Percentiles rank a stretch among this genome's conserved stretches.
Conservation (phyloP, 495 filamentous ascomycete species). For the Immersiella caudata region DNA sequence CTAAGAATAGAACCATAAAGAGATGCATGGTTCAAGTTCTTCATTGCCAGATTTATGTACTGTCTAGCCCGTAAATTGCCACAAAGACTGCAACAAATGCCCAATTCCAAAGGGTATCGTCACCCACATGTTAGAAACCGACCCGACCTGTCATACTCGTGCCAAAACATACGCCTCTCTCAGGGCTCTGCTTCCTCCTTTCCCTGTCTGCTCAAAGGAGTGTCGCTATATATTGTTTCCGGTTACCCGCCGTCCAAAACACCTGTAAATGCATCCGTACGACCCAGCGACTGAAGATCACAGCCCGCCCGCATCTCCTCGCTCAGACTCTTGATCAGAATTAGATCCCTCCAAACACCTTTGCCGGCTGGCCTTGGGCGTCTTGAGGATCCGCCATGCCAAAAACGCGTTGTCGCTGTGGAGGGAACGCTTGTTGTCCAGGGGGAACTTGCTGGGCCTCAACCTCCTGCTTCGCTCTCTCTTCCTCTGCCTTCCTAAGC, state of each 20-base stretch:
- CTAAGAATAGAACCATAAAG: too few relatives aligned
- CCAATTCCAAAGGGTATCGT: too few relatives aligned
- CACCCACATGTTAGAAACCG: neutral
- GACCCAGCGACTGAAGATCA: neutral
- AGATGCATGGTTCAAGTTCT: too few relatives aligned
- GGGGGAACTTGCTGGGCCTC: constrained; percentile 17
- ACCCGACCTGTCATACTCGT: neutral
- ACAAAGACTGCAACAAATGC: too few relatives aligned
- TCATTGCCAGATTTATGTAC: too few relatives aligned
- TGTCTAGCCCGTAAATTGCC: too few relatives aligned
- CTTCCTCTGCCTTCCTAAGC: constrained; percentile 20
- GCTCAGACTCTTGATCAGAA: neutral
- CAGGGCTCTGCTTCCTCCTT: neutral
- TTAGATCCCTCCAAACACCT: neutral
- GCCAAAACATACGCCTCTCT: neutral
- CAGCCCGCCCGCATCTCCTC: neutral
- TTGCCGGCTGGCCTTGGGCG: neutral
- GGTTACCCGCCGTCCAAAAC: neutral
- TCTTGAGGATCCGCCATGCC: neutral
- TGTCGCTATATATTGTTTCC: neutral
- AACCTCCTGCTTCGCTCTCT: constrained; percentile 5
- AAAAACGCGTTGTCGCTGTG: neutral
- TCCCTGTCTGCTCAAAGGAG: neutral
- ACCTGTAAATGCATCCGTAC: neutral
- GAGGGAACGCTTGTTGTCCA: neutral